Percentiles rank a stretch among this genome's conserved stretches.
Evolutionary conservation across 192 early-diverging fungal species (phyloP).

Genomic region (Umbelopsis isabellina): DNA sequence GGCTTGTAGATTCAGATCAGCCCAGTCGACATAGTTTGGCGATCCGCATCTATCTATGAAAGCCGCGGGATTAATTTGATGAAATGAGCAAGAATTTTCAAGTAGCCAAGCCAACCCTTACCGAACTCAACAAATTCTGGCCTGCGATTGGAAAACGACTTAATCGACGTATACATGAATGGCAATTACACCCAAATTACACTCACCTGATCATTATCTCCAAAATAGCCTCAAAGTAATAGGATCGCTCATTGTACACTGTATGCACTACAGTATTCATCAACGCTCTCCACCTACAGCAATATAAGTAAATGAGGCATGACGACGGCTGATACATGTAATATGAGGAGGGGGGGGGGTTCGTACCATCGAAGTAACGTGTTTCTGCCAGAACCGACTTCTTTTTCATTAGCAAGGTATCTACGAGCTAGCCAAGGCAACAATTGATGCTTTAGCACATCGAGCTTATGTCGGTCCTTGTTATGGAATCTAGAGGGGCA

Average conservation of each 20-base stretch:
- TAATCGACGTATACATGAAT: neutral
- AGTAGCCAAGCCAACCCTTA: too few species aligned
- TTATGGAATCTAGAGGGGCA: constrained; percentile 39
- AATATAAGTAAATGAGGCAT: neutral
- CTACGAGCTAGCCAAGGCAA: constrained; percentile 37
- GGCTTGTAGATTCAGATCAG: neutral
- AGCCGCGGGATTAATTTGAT: too few species aligned
- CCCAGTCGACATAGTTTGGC: constrained; percentile 23
- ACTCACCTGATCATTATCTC: constrained; percentile 37
- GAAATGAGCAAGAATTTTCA: too few species aligned
- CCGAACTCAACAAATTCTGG: constrained; percentile 23
- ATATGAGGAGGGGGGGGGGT: too few species aligned
- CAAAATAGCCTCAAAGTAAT: constrained; percentile 52
- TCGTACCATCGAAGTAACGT: constrained; percentile 1
- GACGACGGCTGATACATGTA: too few species aligned
- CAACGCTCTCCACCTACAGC: constrained; percentile 46
- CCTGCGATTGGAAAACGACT: neutral
- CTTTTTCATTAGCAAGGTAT: constrained; percentile 5
- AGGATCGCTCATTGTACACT: constrained; percentile 43
- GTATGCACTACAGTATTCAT: constrained; percentile 39
- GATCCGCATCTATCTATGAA: constrained; percentile 23
- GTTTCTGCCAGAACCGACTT: neutral
- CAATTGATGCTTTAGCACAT: constrained; percentile 40
- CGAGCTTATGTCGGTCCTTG: constrained; percentile 44
- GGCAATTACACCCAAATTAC: neutral